A percentile compares a stretch with the other conserved stretches of the same genome.
phyloP scores from a whole-genome alignment of 2,329 filamentous ascomycete genomes.

The Penicillium vulpinum region DNA sequence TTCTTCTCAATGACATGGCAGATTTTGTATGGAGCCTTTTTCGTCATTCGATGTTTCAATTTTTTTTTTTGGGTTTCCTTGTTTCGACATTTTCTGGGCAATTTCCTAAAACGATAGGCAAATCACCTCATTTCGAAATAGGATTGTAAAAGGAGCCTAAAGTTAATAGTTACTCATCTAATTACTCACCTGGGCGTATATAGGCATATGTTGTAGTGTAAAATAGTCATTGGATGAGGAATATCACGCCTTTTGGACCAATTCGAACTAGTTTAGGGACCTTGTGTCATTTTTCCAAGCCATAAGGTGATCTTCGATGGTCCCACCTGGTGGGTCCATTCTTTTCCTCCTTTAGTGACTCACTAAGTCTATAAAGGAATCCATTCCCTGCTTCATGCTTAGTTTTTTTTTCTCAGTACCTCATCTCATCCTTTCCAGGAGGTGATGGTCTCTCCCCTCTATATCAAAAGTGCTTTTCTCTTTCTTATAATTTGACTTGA shows the following conservation, averaged over 20 bases:
- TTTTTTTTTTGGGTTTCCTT: neutral
- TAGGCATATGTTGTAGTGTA: too few species aligned
- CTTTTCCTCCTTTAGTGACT: slow-evolving; percentile 20
- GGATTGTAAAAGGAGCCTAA: neutral
- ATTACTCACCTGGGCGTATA: too few species aligned
- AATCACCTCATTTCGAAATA: slow-evolving; percentile 12
- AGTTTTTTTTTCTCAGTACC: slow-evolving; percentile 20
- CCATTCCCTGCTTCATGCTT: slow-evolving; percentile 6
- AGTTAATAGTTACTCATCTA: neutral
- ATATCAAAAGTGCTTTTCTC: slow-evolving; percentile 19
- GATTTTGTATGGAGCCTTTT: slow-evolving; percentile 1
- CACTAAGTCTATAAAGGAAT: slow-evolving; percentile 22
- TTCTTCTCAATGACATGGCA: neutral
- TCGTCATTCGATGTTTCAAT: slow-evolving; percentile 10
- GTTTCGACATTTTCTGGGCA: neutral
- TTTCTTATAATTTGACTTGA: slow-evolving; percentile 15
- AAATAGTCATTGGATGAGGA: slow-evolving; percentile 4
- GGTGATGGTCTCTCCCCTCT: slow-evolving; percentile 42
- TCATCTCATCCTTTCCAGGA: slow-evolving; percentile 40
- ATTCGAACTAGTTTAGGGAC: slow-evolving; percentile 7
- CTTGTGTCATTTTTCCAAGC: slow-evolving; percentile 4
- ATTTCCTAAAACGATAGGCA: neutral
- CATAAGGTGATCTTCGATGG: slow-evolving; percentile 15
- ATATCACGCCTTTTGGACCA: slow-evolving; percentile 18
- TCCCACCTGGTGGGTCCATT: slow-evolving; percentile 19